phyloP scores from a whole-genome alignment of 176 grass and related monocot species.

The Bromus sterilis region DNA sequence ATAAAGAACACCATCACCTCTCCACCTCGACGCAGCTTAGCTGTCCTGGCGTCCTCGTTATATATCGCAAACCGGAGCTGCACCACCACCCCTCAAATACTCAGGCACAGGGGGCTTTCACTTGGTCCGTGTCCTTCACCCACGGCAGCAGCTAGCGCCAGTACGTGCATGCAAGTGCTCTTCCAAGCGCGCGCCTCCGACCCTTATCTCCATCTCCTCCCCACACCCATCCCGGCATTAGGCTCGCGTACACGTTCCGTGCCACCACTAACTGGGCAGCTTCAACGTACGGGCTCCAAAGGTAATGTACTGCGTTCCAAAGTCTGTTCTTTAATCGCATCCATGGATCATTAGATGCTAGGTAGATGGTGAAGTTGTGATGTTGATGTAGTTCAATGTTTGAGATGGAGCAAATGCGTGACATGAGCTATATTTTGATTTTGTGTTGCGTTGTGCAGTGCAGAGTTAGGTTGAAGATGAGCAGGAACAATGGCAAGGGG shows the following conservation, averaged over 20 bases:
- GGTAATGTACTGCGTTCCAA: background rate
- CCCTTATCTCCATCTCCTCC: background rate
- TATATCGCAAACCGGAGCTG: conserved; percentile 48
- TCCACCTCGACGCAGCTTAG: background rate
- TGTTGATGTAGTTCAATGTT: background rate
- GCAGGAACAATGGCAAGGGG: conserved; percentile 79
- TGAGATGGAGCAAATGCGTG: background rate
- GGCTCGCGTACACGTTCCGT: background rate
- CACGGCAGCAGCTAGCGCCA: background rate
- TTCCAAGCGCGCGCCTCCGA: background rate
- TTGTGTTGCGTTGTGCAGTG: background rate
- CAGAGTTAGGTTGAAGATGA: conserved; percentile 34
- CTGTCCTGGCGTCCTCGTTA: conserved; percentile 31
- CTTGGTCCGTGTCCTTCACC: background rate
- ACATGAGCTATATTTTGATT: background rate
- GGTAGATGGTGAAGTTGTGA: background rate
- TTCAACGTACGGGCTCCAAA: conserved; percentile 3
- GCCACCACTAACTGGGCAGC: background rate
- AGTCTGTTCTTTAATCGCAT: background rate
- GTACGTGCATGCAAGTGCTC: conserved; percentile 21
- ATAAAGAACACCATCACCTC: conserved; percentile 70
- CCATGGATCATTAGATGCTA: background rate
- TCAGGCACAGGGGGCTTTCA: conserved; percentile 10
- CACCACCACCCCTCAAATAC: conserved; percentile 47
- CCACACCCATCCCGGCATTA: background rate